phyloP scores from a whole-genome alignment of 805 yeast species.

The Candida glaebosa region DNA sequence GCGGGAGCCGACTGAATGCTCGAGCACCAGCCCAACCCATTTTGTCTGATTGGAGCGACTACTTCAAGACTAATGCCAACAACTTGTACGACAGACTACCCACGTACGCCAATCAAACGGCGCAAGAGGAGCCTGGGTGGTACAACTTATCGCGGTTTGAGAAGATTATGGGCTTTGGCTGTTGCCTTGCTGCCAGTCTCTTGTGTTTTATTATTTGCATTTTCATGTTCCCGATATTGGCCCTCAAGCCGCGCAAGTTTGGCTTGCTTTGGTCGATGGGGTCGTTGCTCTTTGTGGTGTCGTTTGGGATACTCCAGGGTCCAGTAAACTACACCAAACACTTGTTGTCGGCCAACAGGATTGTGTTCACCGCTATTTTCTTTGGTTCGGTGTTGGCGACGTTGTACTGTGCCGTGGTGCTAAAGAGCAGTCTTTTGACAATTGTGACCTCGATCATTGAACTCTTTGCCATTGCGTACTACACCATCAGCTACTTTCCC shows the following conservation, averaged over 20 bases:
- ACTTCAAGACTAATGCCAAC: slow-evolving; percentile 42
- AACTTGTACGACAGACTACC: slow-evolving; percentile 68
- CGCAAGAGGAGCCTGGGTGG: slow-evolving; percentile 69
- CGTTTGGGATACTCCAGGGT: slow-evolving; percentile 91
- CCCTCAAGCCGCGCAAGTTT: slow-evolving; percentile 86
- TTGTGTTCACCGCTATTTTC: slow-evolving; percentile 77
- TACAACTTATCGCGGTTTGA: slow-evolving; percentile 75
- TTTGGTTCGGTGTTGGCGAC: slow-evolving; percentile 79
- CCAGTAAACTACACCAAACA: slow-evolving; percentile 78
- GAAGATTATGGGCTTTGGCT: slow-evolving; percentile 69
- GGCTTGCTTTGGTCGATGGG: slow-evolving; percentile 92
- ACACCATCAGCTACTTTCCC: slow-evolving; percentile 91
- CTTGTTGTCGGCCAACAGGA: slow-evolving; percentile 67
- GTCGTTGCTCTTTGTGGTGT: slow-evolving; percentile 75
- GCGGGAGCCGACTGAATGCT: slow-evolving; percentile 4
- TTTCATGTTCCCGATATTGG: slow-evolving; percentile 82
- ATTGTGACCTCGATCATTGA: slow-evolving; percentile 73
- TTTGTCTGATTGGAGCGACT: slow-evolving; percentile 42
- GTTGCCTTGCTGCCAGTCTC: slow-evolving; percentile 72
- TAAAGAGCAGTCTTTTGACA: slow-evolving; percentile 73
- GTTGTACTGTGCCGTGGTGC: slow-evolving; percentile 64
- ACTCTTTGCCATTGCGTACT: slow-evolving; percentile 82
- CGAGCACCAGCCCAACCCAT: slow-evolving; percentile 20
- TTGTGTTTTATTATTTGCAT: slow-evolving; percentile 81
- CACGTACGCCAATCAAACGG: slow-evolving; percentile 26